phyloP scores from a whole-genome alignment of 805 yeast species.

The Candida nemodendra region DNA sequence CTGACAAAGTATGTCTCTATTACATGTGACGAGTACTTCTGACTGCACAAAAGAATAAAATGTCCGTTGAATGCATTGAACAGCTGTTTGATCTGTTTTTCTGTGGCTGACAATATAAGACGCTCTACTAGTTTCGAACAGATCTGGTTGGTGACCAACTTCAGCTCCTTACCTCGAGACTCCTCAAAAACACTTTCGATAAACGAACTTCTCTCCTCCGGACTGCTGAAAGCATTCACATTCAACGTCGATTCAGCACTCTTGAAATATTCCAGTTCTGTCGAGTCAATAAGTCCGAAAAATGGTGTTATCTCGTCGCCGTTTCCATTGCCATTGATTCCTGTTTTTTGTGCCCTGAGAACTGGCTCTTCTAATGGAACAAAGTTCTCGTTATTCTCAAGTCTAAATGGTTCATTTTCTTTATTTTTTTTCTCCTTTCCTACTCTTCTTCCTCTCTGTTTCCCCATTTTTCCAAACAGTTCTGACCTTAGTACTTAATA shows the following conservation, averaged over 20 bases:
- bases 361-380: conserved; percentile 1
- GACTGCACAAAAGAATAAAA: conserved; percentile 72
- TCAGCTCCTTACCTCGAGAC: conserved; percentile 83
- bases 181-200: conserved; percentile 80
- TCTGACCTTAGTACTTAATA: no score
- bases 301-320: conserved; percentile 43
- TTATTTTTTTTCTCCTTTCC: neutral
- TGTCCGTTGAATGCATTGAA: conserved; percentile 71
- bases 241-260: conserved; percentile 87
- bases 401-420: neutral
- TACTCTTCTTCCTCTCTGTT: conserved; percentile 8
- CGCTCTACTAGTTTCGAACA: conserved; percentile 93
- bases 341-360: neutral
- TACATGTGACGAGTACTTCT: conserved; percentile 92
- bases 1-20: conserved; percentile 80
- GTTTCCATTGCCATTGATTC: conserved; percentile 2
- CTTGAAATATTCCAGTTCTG: conserved; percentile 87
- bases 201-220: conserved; percentile 73
- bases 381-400: neutral
- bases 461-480: conserved; percentile 6
- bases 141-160: conserved; percentile 89
- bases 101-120: conserved; percentile 64
- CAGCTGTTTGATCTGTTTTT: conserved; percentile 61
- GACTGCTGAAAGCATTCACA: conserved; percentile 69
- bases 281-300: conserved; percentile 82